Base-by-base conservation (phyloP, 257 asterid genomes). In the Salvia miltiorrhiza region DNA sequence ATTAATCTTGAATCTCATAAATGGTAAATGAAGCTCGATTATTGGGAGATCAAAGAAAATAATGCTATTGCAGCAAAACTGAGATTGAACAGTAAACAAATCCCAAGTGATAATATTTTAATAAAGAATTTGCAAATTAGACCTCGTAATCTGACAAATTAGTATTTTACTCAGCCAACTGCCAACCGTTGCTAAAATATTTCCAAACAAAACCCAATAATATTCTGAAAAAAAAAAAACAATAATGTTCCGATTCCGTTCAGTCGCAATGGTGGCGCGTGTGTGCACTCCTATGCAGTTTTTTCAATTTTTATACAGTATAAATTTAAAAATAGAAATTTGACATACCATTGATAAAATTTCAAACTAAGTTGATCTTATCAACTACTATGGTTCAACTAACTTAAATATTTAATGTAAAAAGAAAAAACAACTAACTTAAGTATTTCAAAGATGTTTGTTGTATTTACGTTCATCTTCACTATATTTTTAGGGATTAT, bases 21-120 rank as follows among this genome's bases (percentile, higher is more conserved):
- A 37, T 41, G 47, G 4, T 20, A 7, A 37, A 37, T 9, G 11
- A 73, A 73, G 7, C 2, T 1, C 30, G 17, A 47, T 32, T 60
- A 72, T 72, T 63, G 35, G 20, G 26, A 52, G 55, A 33, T 61
- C 21, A 58, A 35, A 58, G 50, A 20, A 57, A 74, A 35, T 43
- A 9, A 58, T 13, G 24, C 43, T 8, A 71, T 49, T 71, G 76
- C 69, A 45, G 57, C 64, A 14, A 47, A 43, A 66, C 69, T 67
- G 50, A 26, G 74, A 58, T 59, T 65, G 14, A 65, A 23, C 43
- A 56, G 13, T 66, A 44, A 60, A 74, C 52, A 67, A 63, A 14
- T 9, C 58, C 17, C 68, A 54, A 28, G 50, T 44, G 28, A 52
- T 26, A 33, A 4, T 59, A 28, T 16, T 32, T 32, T 33, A 37